These are phyloP conservation scores for Blastomyces gilchristii DNA, from an alignment of 2,329 filamentous ascomycete species.

Conservation along the genomic window DNA sequence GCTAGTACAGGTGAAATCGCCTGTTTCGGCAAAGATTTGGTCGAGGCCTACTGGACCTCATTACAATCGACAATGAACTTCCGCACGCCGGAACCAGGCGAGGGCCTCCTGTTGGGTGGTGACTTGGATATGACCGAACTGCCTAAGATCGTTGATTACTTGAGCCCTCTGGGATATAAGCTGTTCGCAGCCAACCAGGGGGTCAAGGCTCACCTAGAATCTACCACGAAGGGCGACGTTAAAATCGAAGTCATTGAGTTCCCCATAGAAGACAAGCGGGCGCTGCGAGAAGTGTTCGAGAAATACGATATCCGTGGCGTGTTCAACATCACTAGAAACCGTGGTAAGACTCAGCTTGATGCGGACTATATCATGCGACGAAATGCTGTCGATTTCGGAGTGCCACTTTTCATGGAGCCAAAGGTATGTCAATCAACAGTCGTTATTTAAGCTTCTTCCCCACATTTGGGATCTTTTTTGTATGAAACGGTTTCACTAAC, in stretches of 20 bases:
- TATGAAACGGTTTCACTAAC: constrained; percentile 5
- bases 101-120: constrained; percentile 90
- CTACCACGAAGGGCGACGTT: constrained; percentile 54
- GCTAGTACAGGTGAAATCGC: constrained; percentile 94
- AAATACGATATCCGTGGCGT: constrained; percentile 93
- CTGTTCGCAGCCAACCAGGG: constrained; percentile 73
- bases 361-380: constrained; percentile 98
- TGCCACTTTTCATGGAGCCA: constrained; percentile 96
- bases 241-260: constrained; percentile 88
- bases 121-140: constrained; percentile 58
- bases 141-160: constrained; percentile 70
- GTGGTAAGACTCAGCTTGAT: constrained; percentile 75
- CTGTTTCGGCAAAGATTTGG: constrained; percentile 90
- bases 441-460: neutral
- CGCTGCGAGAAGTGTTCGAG: constrained; percentile 86
- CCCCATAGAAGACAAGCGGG: constrained; percentile 90
- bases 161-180: constrained; percentile 86
- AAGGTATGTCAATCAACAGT: constrained; percentile 52
- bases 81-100: constrained; percentile 85
- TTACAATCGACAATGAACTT: constrained; percentile 99
- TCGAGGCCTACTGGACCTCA: constrained; percentile 96
- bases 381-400: constrained; percentile 96
- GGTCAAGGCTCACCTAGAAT: constrained; percentile 77
- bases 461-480: neutral
- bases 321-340: constrained; percentile 81